Percentiles rank a stretch among this genome's conserved stretches.
These are phyloP conservation scores for Lentinula detonsa DNA, from an alignment of 768 basidiomycete species.

Conservation along the genomic window DNA sequence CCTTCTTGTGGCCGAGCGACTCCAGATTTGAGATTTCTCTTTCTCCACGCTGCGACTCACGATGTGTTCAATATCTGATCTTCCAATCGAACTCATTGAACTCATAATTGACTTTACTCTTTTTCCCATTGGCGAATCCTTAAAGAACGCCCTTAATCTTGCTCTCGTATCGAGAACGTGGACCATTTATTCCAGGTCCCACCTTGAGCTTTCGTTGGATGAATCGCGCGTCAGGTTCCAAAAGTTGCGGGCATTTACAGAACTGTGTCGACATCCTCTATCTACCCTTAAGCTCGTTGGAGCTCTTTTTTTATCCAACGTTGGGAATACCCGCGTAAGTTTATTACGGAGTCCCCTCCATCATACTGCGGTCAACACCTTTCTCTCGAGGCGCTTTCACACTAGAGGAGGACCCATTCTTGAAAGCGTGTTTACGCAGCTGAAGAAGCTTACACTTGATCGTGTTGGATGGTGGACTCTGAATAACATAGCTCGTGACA, in stretches of 20 bases:
- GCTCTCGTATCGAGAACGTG: not conserved
- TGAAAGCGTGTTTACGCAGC: not conserved
- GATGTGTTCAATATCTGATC: not conserved
- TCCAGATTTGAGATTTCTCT: not conserved
- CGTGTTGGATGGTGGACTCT: slow-evolving; percentile 4
- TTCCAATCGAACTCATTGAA: not conserved
- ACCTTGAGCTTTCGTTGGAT: not conserved
- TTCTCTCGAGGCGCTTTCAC: not conserved
- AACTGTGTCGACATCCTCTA: slow-evolving; percentile 1
- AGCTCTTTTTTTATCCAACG: not conserved
- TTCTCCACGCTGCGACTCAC: not conserved
- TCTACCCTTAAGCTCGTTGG: not conserved
- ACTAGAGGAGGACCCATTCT: not conserved
- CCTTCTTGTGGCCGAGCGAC: too few relatives aligned
- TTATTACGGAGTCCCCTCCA: not conserved
- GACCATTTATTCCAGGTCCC: not conserved
- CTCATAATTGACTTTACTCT: slow-evolving; percentile 1
- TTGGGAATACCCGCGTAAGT: not conserved
- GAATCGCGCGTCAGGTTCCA: not conserved
- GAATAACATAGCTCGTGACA: not conserved
- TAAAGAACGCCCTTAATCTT: not conserved
- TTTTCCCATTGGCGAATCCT: not conserved
- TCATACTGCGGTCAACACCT: not conserved
- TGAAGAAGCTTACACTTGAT: not conserved
- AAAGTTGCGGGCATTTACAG: not conserved